These are phyloP conservation scores for Pyrenophora tritici-repentis DNA, from an alignment of 2,329 filamentous ascomycete genomes.

Conservation along the genomic window DNA sequence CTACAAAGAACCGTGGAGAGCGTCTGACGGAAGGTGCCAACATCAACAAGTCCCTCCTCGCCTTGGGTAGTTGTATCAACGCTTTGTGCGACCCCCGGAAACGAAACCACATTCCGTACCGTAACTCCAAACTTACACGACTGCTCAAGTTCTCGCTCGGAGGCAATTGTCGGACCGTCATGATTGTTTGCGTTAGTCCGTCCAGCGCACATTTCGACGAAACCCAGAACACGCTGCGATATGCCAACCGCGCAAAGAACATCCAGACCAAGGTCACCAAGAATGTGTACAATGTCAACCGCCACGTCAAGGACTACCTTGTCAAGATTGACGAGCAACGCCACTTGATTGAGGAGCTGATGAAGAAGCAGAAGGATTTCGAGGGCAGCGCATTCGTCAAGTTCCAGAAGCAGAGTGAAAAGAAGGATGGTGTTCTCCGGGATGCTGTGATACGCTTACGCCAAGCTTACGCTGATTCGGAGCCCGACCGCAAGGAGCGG, in stretches of 20 bases:
- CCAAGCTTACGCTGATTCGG: conserved; percentile 80
- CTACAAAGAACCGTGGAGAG: conserved; percentile 94
- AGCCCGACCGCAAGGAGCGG: conserved; percentile 77
- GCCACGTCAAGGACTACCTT: conserved; percentile 97
- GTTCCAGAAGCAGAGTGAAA: conserved; percentile 88
- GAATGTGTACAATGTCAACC: conserved; percentile 98
- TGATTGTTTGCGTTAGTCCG: conserved; percentile 98
- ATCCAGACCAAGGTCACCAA: conserved; percentile 99
- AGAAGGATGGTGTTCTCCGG: conserved; percentile 73
- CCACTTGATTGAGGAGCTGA: conserved; percentile 93
- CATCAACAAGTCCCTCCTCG: conserved; percentile 97
- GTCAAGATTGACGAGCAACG: conserved; percentile 99
- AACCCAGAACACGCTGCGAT: conserved; percentile 95
- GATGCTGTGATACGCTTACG: conserved; percentile 83
- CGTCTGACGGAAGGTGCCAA: conserved; percentile 92
- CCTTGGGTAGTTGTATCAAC: conserved; percentile 96
- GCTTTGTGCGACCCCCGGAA: conserved; percentile 92
- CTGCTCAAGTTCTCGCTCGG: conserved; percentile 96
- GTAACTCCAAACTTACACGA: conserved; percentile 95
- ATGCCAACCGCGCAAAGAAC: conserved; percentile 97
- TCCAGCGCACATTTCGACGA: conserved; percentile 97
- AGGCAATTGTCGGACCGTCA: conserved; percentile 98
- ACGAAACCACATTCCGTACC: conserved; percentile 92
- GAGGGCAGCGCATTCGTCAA: conserved; percentile 83
- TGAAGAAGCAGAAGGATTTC: conserved; percentile 87